Conservation (phyloP, 2,329 filamentous ascomycete species). For the Claviceps cyperi region DNA sequence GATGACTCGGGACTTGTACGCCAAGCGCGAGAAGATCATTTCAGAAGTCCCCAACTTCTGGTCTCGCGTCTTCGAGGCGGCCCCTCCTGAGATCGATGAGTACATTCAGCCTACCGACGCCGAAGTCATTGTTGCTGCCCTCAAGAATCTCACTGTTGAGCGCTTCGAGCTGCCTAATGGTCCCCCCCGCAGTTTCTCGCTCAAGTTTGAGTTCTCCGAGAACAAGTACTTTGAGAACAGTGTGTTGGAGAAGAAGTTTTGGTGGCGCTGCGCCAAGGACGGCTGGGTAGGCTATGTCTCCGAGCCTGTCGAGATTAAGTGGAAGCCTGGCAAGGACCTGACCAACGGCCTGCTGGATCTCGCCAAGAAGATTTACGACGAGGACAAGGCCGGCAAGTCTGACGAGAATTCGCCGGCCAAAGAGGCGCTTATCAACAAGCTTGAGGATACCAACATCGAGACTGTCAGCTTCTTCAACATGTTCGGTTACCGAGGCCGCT, state of each 20-base stretch:
- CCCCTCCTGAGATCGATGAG: slow-evolving; percentile 73
- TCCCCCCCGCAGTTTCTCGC: slow-evolving; percentile 65
- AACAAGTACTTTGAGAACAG: slow-evolving; percentile 74
- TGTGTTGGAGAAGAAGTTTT: slow-evolving; percentile 82
- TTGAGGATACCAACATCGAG: slow-evolving; percentile 45
- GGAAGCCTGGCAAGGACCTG: slow-evolving; percentile 69
- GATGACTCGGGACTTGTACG: slow-evolving; percentile 57
- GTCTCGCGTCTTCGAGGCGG: slow-evolving; percentile 82
- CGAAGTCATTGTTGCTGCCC: slow-evolving; percentile 51
- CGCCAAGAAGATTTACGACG: slow-evolving; percentile 53
- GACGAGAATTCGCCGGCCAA: slow-evolving; percentile 31
- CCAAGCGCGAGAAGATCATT: slow-evolving; percentile 57
- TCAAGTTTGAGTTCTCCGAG: slow-evolving; percentile 63
- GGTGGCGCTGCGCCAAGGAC: slow-evolving; percentile 56
- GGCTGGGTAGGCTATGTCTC: slow-evolving; percentile 67
- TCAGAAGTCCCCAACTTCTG: slow-evolving; percentile 76
- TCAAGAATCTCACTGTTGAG: slow-evolving; percentile 56
- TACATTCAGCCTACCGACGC: slow-evolving; percentile 75
- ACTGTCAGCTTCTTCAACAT: slow-evolving; percentile 74
- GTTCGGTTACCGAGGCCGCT: slow-evolving; percentile 66
- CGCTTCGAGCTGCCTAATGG: slow-evolving; percentile 67
- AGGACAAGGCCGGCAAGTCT: slow-evolving; percentile 31
- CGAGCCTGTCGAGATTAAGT: slow-evolving; percentile 76
- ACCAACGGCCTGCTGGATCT: slow-evolving; percentile 67
- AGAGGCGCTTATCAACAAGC: slow-evolving; percentile 38